Evolutionary conservation across 345 rosid genomes (phyloP).

Genomic region (Populus pruinosa): DNA sequence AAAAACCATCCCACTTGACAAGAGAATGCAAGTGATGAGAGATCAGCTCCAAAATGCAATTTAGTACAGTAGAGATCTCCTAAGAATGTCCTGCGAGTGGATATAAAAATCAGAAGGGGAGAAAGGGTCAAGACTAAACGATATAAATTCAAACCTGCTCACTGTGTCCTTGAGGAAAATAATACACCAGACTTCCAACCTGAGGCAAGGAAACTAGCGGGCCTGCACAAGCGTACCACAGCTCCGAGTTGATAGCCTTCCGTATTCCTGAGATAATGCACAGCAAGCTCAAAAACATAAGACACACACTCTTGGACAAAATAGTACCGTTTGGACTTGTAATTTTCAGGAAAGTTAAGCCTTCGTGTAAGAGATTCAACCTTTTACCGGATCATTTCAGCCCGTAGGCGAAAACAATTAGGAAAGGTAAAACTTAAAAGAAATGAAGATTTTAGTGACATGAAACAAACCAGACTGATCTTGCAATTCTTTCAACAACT

Average conservation of each 20-base stretch:
- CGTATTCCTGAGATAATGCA: conserved; percentile 50
- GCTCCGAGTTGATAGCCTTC: conserved; percentile 75
- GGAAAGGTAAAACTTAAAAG: conserved; percentile 3
- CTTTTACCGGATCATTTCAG: conserved; percentile 12
- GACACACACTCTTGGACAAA: neutral
- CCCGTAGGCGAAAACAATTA: neutral
- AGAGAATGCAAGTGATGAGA: neutral
- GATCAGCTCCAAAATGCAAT: neutral
- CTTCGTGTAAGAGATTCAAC: conserved; percentile 9
- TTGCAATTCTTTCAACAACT: conserved; percentile 79
- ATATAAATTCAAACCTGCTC: conserved; percentile 71
- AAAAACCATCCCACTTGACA: neutral
- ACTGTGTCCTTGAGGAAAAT: conserved; percentile 97
- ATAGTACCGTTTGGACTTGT: neutral
- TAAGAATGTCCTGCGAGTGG: neutral
- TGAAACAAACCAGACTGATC: conserved; percentile 72
- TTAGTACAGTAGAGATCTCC: neutral
- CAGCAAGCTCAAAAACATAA: neutral
- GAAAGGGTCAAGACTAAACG: neutral
- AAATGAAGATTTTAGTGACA: neutral
- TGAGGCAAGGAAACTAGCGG: conserved; percentile 94
- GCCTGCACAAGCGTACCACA: conserved; percentile 99
- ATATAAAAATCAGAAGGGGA: neutral
- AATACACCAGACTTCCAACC: conserved; percentile 87
- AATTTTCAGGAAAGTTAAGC: neutral